phyloP scores from a whole-genome alignment of 768 basidiomycete genomes.

The Dioszegia aurantiaca region DNA sequence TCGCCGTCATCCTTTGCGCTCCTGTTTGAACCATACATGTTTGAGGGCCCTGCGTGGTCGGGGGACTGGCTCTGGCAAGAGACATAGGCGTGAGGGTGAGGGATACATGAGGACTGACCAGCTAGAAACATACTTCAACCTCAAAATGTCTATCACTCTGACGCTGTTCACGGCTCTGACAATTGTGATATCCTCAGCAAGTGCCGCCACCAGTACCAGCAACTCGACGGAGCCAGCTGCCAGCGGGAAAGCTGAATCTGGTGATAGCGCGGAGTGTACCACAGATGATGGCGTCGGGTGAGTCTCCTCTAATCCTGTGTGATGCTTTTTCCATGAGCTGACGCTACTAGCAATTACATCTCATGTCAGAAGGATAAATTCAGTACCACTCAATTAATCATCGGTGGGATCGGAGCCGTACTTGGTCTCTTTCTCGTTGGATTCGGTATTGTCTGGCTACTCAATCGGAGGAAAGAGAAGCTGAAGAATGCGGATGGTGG shows the following conservation, averaged over 20 bases:
- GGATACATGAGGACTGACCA: neutral
- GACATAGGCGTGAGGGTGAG: too few relatives aligned
- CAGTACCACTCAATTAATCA: constrained; percentile 34
- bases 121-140: neutral
- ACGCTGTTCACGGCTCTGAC: neutral
- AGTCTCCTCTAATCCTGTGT: constrained; percentile 10
- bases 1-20: too few relatives aligned
- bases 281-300: constrained; percentile 19
- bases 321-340: too few relatives aligned
- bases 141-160: neutral
- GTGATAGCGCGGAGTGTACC: constrained; percentile 5
- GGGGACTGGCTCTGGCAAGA: too few relatives aligned
- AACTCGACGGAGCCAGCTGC: neutral
- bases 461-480: constrained; percentile 17
- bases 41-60: too few relatives aligned
- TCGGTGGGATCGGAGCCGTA: constrained; percentile 35
- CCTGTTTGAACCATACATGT: too few relatives aligned
- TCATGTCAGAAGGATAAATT: constrained; percentile 31
- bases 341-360: constrained; percentile 37
- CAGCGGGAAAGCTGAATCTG: neutral
- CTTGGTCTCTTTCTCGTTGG: constrained; percentile 29
- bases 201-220: neutral
- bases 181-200: too few relatives aligned
- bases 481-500: constrained; percentile 2
- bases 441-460: constrained; percentile 30